Base-by-base conservation (phyloP, 176 grass and related monocot genomes). In the Rhynchospora tenuis region DNA sequence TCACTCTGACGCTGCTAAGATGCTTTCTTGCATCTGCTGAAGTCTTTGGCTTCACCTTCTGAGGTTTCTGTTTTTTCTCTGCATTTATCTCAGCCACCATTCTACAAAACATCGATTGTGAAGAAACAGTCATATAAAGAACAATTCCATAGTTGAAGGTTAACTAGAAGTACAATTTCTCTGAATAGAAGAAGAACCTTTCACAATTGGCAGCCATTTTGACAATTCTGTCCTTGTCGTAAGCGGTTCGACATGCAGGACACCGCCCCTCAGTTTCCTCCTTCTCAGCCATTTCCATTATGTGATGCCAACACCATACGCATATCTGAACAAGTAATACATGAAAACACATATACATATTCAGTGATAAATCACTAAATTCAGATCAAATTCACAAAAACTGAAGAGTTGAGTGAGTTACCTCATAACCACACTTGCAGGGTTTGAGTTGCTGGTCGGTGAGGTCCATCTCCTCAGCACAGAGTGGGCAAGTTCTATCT, bases 301-400 rank as follows among this genome's bases (percentile, higher is more conserved):
- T 92, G 23, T 99, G 97, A 86, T 99, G 97, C 93, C 93, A 99
- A 60, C 97, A 99, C 97, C 97, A 99, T 56, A 99, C 91, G 84
- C 97, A 99, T 81, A 99, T 93, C 97, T 99, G 77, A 27, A 63
- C 10, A 82, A 58, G 14, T 13, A 66, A 48, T 23, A 55, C 56
- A 89, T 22, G 14, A 54, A 48, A 33, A 65, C 46, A 63, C 33
- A 81, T n/a, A 58, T 6, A 28, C 9, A 45, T 46, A 64, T 4
- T 47, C 9, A 9, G 7, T 83, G 6, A 22, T 29, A 44, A 82
- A 46, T 70, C 50, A 58, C 16, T 54, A 28, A 59, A 79, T 43
- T 59, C 45, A 56, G 64, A 72, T 72, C 50, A 70, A 69, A 16
- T 55, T 33, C 22, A 47, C 12, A 20, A 74, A 42, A 28, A 73